phyloP scores from a whole-genome alignment of 257 asterid species.

The Henckelia pumila region DNA sequence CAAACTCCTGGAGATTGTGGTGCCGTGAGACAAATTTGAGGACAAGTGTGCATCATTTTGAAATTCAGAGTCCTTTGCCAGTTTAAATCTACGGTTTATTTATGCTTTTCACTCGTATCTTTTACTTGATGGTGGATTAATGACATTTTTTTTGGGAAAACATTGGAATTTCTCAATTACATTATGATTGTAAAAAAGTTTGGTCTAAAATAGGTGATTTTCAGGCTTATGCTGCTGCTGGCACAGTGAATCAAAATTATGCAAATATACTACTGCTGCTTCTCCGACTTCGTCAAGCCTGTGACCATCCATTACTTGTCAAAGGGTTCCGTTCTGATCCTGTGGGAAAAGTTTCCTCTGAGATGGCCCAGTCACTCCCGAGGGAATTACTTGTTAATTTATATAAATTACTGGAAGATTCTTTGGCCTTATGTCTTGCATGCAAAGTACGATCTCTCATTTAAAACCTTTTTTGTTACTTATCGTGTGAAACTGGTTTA shows the following conservation, averaged over 20 bases:
- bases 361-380: constrained; percentile 67
- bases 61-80: constrained; percentile 1
- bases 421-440: constrained; percentile 66
- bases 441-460: constrained; percentile 61
- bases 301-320: constrained; percentile 97
- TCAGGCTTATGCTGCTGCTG: constrained; percentile 99
- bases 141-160: constrained; percentile 15
- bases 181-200: constrained; percentile 11
- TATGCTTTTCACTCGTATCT: constrained; percentile 8
- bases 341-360: constrained; percentile 57
- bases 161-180: too few species aligned
- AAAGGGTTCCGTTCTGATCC: constrained; percentile 68
- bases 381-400: constrained; percentile 50
- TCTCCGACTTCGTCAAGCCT: constrained; percentile 98
- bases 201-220: constrained; percentile 20
- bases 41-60: constrained; percentile 11
- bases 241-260: constrained; percentile 91
- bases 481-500: constrained; percentile 16
- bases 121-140: constrained; percentile 10
- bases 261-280: constrained; percentile 93
- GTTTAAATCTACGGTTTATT: neutral
- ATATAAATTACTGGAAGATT: constrained; percentile 60
- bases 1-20: neutral
- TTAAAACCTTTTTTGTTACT: constrained; percentile 18
- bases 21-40: neutral